Conservation (phyloP, 768 basidiomycete species). For the Ramaria sp. region DNA sequence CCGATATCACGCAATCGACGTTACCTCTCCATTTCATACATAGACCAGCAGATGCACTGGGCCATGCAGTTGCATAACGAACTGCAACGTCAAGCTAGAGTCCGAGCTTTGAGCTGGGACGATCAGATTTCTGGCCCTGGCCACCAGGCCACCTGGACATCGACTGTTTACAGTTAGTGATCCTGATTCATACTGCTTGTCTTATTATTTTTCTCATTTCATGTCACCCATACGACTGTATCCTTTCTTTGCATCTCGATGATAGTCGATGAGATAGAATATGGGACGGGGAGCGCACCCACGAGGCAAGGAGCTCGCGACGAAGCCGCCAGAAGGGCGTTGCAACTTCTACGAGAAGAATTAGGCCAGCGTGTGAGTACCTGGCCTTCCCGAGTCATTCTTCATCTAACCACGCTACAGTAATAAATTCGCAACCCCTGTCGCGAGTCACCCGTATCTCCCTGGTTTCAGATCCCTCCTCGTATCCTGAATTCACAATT, state of each 20-base stretch:
- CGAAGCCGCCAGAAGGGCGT: neutral
- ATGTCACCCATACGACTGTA: neutral
- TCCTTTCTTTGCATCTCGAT: too few relatives aligned
- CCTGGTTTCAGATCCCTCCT: too few relatives aligned
- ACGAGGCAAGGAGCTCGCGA: conserved; percentile 5
- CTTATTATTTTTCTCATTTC: neutral
- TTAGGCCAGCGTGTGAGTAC: neutral
- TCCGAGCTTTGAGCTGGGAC: neutral
- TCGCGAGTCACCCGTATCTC: neutral
- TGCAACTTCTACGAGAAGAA: neutral
- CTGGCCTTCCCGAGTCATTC: neutral
- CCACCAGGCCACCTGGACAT: neutral
- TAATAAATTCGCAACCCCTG: neutral
- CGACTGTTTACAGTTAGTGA: neutral
- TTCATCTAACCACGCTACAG: neutral
- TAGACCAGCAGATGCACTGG: neutral
- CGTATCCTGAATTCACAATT: too few relatives aligned
- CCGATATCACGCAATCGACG: neutral
- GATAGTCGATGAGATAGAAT: neutral
- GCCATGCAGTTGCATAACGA: conserved; percentile 6
- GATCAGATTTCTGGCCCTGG: neutral
- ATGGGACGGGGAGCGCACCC: neutral
- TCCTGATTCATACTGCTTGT: neutral
- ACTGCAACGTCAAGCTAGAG: conserved; percentile 1
- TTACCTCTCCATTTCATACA: neutral